Evolutionary conservation across 2,329 filamentous ascomycete genomes (phyloP).

Genomic region (Diaporthe ilicicola): DNA sequence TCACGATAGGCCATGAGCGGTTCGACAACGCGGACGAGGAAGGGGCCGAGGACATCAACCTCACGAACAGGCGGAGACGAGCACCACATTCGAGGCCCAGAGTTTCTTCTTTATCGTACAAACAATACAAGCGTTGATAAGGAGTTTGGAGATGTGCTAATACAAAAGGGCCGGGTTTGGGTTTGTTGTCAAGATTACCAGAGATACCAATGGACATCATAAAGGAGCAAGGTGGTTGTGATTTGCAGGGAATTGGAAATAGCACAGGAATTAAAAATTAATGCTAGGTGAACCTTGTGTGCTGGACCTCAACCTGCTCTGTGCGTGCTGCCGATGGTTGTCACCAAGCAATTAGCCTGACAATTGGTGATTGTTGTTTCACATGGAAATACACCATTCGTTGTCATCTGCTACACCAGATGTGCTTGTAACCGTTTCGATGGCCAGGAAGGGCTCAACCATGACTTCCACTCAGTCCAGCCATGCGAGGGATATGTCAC

Average conservation of each 20-base stretch:
- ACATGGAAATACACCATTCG: too few relatives aligned
- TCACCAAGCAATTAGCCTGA: too few relatives aligned
- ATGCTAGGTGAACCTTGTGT: not conserved
- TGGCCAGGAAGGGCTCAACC: too few relatives aligned
- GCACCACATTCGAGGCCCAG: constrained; percentile 36
- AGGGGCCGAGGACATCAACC: constrained; percentile 43
- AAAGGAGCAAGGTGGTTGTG: constrained; percentile 5
- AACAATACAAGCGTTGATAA: constrained; percentile 3
- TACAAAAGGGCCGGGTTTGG: not conserved
- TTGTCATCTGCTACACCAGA: too few relatives aligned
- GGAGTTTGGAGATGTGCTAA: constrained; percentile 2
- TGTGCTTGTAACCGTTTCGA: too few relatives aligned
- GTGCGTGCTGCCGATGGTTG: not conserved
- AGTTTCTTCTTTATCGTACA: constrained; percentile 37
- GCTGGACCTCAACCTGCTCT: not conserved
- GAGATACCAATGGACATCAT: constrained; percentile 19
- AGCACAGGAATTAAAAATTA: not conserved
- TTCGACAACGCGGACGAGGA: constrained; percentile 57
- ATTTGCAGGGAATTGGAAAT: not conserved
- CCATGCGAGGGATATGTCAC: too few relatives aligned
- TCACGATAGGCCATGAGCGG: constrained; percentile 71
- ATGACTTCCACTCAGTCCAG: too few relatives aligned
- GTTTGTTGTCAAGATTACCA: constrained; percentile 6
- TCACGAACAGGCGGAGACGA: constrained; percentile 48
- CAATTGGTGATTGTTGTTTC: too few relatives aligned